phyloP scores from a whole-genome alignment of 352 stramenopile species.

The Pythium coloratum region DNA sequence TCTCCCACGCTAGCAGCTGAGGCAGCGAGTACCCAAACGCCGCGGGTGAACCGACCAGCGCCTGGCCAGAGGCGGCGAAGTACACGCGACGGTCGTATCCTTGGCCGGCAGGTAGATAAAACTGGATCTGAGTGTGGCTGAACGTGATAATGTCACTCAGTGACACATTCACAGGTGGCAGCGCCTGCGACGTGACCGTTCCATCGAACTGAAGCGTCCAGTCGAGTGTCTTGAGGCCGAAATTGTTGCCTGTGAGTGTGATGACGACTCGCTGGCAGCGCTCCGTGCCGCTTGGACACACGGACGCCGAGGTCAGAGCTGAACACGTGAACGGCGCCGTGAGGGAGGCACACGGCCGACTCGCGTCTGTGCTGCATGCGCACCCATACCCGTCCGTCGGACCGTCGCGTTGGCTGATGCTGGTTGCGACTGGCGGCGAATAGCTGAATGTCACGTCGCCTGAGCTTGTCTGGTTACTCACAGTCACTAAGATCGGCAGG shows the following conservation, averaged over 20 bases:
- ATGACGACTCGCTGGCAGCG: constrained; percentile 46
- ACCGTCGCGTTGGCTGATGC: constrained; percentile 40
- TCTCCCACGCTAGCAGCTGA: constrained; percentile 38
- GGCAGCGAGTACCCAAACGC: constrained; percentile 46
- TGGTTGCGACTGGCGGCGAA: constrained; percentile 38
- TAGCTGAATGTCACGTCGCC: constrained; percentile 41
- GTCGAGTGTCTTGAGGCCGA: constrained; percentile 37
- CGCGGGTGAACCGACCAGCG: constrained; percentile 35
- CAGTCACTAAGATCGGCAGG: constrained; percentile 37
- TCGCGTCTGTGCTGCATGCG: constrained; percentile 35
- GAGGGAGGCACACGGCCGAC: constrained; percentile 40
- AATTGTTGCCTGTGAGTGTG: constrained; percentile 54
- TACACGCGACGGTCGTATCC: constrained; percentile 40
- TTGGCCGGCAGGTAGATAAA: constrained; percentile 52
- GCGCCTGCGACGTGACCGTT: constrained; percentile 10
- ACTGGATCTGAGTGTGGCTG: constrained; percentile 59
- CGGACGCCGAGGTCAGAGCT: constrained; percentile 25
- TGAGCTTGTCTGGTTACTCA: constrained; percentile 40
- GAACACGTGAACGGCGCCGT: constrained; percentile 42
- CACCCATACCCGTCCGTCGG: constrained; percentile 58
- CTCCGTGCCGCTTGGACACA: constrained; percentile 43
- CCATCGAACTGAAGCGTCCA: constrained; percentile 46
- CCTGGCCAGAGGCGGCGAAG: constrained; percentile 36
- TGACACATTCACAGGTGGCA: constrained; percentile 39
- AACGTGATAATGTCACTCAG: constrained; percentile 48